Base-by-base conservation (phyloP, 2,329 filamentous ascomycete genomes). In the Cordyceps tenuipes region DNA sequence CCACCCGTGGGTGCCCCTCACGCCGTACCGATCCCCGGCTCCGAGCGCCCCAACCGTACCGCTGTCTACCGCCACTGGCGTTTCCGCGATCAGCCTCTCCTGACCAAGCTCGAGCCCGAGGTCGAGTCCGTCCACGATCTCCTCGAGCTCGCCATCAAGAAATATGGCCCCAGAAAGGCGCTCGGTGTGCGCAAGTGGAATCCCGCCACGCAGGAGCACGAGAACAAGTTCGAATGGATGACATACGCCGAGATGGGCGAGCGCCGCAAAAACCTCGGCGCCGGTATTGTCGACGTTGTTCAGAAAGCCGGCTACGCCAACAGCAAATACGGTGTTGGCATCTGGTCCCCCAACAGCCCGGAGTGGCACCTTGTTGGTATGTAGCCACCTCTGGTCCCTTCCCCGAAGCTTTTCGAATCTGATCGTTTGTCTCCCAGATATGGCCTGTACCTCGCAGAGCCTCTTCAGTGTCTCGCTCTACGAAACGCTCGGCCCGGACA, bases 401-500 rank as follows among this genome's bases (percentile, higher is more conserved):
- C 19, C 6, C n/a, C n/a, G 5, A 36, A 12, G 36, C 26, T 29
- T n/a, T 41, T 17, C 41, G 17, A 48, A 41, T 23, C 62, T 63
- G 44, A 63, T 55, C 29, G 7, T 19, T 26, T 15, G 12, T 51
- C 8, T 23, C 43, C 21, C 61, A 90, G 93, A 97, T 78, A 77
- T 97, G 69, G 94, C 85, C 46, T 87, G 90, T 70, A 85, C 90
- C 76, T 94, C 91, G 17, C 94, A 97, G 74, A 85, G 88, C 10
- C 83, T 97, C 34, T 97, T 82, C 76, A 90, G 88, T 29, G 91
- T 99, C 60, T 96, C 93, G 6, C 87, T 99, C 57, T 99, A 99
- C 78, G 94, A 97, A 74, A 97, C 93, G 13, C 84, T 99, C 8
- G 93, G 93, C 13, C 88, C 93, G n/a, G 90, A 97, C 66, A 85